Evolutionary conservation across 2,329 filamentous ascomycete genomes (phyloP), one percentile per base, ranked within the genome.

Genomic region (Colletotrichum destructivum): DNA sequence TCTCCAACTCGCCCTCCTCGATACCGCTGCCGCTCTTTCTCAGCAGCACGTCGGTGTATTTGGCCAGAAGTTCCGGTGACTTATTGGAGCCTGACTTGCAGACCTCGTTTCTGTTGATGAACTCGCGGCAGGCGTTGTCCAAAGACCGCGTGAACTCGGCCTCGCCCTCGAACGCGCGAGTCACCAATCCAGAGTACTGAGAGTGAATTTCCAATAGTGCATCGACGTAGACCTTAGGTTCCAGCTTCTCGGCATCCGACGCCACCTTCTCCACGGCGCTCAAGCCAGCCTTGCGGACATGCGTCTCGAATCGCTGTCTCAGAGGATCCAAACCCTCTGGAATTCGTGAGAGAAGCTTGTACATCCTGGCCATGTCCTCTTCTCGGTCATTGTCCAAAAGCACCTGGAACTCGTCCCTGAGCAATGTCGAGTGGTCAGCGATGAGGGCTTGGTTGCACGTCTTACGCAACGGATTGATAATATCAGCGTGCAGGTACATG

Each of bases 181-280:
- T 95, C 40, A 99, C 96, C 63, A 99, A 88, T 47, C 91, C 92
- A 78, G 96, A 93, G 79, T 99, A 99, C 78, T 97, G 93, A 0
- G 93, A 94, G 83, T 99, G 96, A 2, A 98, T 95, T 79, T 98
- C 95, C 31, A 99, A 90, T 26, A 99, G 87, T 38, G 96, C 94
- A 81, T 98, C 95, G 56, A 99, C 95, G 78, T 99, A 99, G 61
- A 97, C 91, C 86, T 98, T 98, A 11, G 96, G 96, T 80, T 99
- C 96, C 56, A 98, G 89, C 80, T 92, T 94, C 73, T 98, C 96
- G 26, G 93, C 93, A 0, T 93, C 90, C 8, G 93, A 90, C 26
- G 95, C 92, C 57, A 98, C 92, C 86, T 98, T 98, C 77, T 96
- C 91, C 21, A 98, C 94, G 0, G 96, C 96, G 47, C 92, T 89